Base-by-base conservation (phyloP, 2,329 filamentous ascomycete genomes). In the Alternaria ventricosa region DNA sequence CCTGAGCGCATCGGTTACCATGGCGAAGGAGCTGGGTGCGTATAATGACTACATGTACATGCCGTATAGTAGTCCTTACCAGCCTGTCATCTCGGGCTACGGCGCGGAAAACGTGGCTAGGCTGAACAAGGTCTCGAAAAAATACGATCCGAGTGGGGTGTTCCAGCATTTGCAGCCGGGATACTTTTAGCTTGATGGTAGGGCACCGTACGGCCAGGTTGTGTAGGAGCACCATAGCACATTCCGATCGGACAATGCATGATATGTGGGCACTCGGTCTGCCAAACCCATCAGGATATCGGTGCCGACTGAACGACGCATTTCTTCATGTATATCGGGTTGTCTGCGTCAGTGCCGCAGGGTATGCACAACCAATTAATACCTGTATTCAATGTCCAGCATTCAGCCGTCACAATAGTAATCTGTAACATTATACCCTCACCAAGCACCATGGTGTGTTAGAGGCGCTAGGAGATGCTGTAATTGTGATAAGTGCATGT, bases 21-120 rank as follows among this genome's bases (percentile, higher is more conserved):
- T 53, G 50, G 62, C 62, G 6, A 66, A 63, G n/a, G 44, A 59
- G 20, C 41, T 60, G 6, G 58, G 49, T 55, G 53, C 23, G 49
- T 49, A 60, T 23, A 28, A 55, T 45, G 47, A 65, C 36, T 60
- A 77, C 61, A 64, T 82, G 44, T 84, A 84, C 69, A 80, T 84
- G 78, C 83, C 84, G 63, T 84, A 85, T 59, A 82, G 81, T 20
- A 78, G 75, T 56, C 72, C 76, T 63, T 80, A 75, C 58, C 81
- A 84, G 65, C 75, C 80, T 60, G 77, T 81, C 2, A 67, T 84
- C 27, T 64, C 67, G 10, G 75, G 79, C 15, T 84, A 84, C 64
- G 82, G 82, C 1, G 47, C 65, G n/a, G 65, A 62, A 6, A 84
- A 81, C 51, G 55, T 72, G 43, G 60, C 67, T 23, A 71, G 64